phyloP scores from a whole-genome alignment of 495 filamentous ascomycete genomes.

The Pyrenula aspistea region DNA sequence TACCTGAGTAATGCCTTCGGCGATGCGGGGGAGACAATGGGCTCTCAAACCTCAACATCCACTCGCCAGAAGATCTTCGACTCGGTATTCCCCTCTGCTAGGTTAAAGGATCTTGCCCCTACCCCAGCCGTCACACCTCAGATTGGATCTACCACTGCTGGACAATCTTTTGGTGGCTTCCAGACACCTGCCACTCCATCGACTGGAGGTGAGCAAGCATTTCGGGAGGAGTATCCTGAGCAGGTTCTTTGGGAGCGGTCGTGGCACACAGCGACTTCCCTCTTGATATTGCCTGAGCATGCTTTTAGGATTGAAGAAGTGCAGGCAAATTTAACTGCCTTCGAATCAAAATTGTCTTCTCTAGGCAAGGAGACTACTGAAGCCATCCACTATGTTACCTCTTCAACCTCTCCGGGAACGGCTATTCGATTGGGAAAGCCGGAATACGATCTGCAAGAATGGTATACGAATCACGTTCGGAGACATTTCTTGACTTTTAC shows the following conservation, averaged over 20 bases:
- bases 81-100: conserved; percentile 39
- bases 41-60: too few relatives aligned
- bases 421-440: conserved; percentile 16
- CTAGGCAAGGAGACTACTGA: conserved; percentile 9
- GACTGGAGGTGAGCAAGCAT: conserved; percentile 2
- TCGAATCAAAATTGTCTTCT: conserved; percentile 10
- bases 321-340: conserved; percentile 9
- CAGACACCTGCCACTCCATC: conserved; percentile 1
- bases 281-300: conserved; percentile 41
- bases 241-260: conserved; percentile 53
- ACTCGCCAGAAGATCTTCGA: conserved; percentile 37
- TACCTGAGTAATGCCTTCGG: too few relatives aligned
- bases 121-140: conserved; percentile 20
- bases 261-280: conserved; percentile 55
- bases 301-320: conserved; percentile 15
- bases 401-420: neutral
- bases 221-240: conserved; percentile 21
- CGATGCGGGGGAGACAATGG: too few relatives aligned
- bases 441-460: conserved; percentile 27
- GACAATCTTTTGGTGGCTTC: conserved; percentile 11
- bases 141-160: conserved; percentile 9
- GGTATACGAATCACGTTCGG: conserved; percentile 41
- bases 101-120: conserved; percentile 19
- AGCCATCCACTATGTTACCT: conserved; percentile 11
- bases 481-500: conserved; percentile 37